These are phyloP conservation scores for Paramecium sonneborni DNA, from an alignment of 73 alveolate genomes.

Conservation along the genomic window DNA sequence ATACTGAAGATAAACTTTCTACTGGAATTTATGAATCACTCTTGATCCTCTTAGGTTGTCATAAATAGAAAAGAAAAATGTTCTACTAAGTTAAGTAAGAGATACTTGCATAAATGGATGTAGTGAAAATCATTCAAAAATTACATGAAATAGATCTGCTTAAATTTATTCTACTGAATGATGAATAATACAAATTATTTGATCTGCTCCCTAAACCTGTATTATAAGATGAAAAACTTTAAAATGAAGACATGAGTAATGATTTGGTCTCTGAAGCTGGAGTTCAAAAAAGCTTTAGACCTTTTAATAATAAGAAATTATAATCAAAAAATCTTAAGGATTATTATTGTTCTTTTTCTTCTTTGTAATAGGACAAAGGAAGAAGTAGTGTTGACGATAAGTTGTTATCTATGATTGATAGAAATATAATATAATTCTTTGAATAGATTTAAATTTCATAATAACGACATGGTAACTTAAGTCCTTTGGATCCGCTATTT, in stretches of 20 bases:
- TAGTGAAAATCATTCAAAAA: neutral
- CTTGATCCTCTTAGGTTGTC: neutral
- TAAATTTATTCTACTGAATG: neutral
- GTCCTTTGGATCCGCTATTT: neutral
- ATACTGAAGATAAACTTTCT: neutral
- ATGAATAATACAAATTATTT: neutral
- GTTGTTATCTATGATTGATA: neutral
- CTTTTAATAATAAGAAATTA: neutral
- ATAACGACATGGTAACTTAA: neutral
- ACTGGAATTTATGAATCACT: neutral
- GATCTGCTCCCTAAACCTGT: neutral
- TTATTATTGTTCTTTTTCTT: neutral
- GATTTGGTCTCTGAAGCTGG: neutral
- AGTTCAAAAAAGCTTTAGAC: neutral
- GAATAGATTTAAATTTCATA: neutral
- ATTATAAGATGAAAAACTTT: neutral
- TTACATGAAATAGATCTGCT: neutral
- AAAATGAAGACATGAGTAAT: neutral
- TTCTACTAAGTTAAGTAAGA: neutral
- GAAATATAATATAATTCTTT: neutral
- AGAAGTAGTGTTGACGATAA: neutral
- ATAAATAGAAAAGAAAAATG: neutral
- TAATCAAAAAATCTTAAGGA: neutral
- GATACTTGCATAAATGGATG: neutral
- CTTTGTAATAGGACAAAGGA: neutral